Percentiles rank a stretch among this genome's conserved stretches.
phyloP scores from a whole-genome alignment of 2,329 filamentous ascomycete genomes.

The Ilyonectria sp. region DNA sequence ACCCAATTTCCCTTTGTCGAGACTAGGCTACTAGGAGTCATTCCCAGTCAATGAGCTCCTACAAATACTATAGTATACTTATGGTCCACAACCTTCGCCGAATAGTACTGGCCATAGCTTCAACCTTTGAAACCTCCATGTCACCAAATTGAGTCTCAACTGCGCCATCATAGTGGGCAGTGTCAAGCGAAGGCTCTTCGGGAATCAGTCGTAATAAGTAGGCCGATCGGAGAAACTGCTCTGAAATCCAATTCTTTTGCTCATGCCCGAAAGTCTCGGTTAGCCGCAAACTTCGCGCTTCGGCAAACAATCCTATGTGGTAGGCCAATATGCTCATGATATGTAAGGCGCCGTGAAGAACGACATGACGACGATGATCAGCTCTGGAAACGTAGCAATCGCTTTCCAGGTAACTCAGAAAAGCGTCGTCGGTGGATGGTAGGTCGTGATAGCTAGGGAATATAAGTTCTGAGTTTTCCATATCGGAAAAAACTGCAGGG shows the following conservation, averaged over 20 bases:
- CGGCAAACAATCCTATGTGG: background rate
- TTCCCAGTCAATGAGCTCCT: background rate
- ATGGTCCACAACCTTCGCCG: background rate
- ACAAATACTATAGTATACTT: background rate
- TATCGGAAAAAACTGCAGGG: background rate
- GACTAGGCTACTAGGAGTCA: background rate
- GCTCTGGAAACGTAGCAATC: constrained; percentile 17
- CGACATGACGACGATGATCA: constrained; percentile 33
- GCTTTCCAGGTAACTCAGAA: constrained; percentile 1
- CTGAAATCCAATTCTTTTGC: constrained; percentile 26
- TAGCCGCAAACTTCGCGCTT: background rate
- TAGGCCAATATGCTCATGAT: constrained; percentile 24
- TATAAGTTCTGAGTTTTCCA: background rate
- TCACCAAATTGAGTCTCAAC: constrained; percentile 2
- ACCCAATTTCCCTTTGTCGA: background rate
- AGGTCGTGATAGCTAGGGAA: constrained; percentile 37
- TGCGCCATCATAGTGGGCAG: background rate
- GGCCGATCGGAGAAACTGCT: constrained; percentile 22
- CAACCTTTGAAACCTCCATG: constrained; percentile 3
- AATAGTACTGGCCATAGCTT: background rate
- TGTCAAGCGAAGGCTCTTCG: background rate
- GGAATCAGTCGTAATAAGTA: constrained; percentile 12
- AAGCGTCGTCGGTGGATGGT: background rate
- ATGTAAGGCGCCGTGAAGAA: constrained; percentile 26
- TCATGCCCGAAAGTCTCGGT: background rate